Evolutionary conservation across 2,329 filamentous ascomycete species (phyloP), one percentile per base, ranked within the genome.

Genomic region (Falciphora oryzae): DNA sequence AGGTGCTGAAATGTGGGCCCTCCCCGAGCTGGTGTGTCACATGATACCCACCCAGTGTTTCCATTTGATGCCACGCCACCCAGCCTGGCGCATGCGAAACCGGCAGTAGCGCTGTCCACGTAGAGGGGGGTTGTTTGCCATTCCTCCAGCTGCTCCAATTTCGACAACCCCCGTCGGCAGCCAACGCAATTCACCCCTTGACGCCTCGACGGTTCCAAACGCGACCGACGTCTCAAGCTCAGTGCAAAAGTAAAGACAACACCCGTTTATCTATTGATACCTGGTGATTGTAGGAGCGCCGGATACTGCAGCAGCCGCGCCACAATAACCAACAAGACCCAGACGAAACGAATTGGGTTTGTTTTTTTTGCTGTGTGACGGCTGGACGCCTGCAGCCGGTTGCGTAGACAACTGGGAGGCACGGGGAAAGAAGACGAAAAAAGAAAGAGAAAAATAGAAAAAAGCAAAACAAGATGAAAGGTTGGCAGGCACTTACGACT

Each of bases 381-480:
- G 44, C 10, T n/a, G 44, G 7, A 25, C 22, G 18, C 38, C 38
- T 22, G 16, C 16, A 50, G 38, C 38, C 4, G 38, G 38, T 22
- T 22, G 38, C 38, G 16, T 50, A 18, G 22, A 22, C 18, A 53
- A 10, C 44, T 5, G 22, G 44, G 16, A 18, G 38, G 14, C 16
- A 18, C 38, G 38, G 38, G 38, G 5, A 6, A 7, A 5, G 14
- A 18, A 16, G 14, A 6, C 14, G 38, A 3, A 18, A 44, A 53
- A 53, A n/a, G 44, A 22, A 53, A 53, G 44, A 53, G 10, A 65
- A 56, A 14, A 70, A 71, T 66, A 69, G 70, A 68, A 13, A 13
- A 53, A 53, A 53, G 44, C 22, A 53, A 53, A 8, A 53, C 44
- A 65, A 57, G 22, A 70, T 71, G 68, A 69, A 71, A 69, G 69